phyloP scores from a whole-genome alignment of 345 rosid genomes.

The Passiflora organensis region DNA sequence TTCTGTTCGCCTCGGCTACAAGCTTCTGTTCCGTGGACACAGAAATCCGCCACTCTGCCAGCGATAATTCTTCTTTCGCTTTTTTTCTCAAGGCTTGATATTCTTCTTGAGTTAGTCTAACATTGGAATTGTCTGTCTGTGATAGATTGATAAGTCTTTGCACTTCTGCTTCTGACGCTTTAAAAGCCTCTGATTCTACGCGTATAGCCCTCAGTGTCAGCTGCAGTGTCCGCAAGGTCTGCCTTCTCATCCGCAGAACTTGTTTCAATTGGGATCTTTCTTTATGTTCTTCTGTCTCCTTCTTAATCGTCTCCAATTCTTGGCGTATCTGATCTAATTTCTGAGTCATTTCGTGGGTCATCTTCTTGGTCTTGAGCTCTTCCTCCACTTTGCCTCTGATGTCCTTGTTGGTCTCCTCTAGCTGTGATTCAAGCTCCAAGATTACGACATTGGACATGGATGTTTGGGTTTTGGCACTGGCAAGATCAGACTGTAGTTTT shows the following conservation, averaged over 20 bases:
- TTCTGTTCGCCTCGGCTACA: conserved; percentile 35
- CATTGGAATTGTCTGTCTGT: conserved; percentile 14
- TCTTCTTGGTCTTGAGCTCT: conserved; percentile 23
- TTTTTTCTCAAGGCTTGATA: conserved; percentile 28
- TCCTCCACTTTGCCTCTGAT: conserved; percentile 27
- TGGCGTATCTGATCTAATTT: conserved; percentile 17
- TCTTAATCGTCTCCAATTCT: conserved; percentile 24
- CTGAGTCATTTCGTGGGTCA: conserved; percentile 16
- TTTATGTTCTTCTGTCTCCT: conserved; percentile 21
- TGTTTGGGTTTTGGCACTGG: conserved; percentile 25
- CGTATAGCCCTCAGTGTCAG: conserved; percentile 31
- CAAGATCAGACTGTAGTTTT: conserved; percentile 32
- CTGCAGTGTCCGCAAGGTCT: conserved; percentile 36
- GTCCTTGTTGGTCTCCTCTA: conserved; percentile 17
- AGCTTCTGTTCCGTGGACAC: conserved; percentile 42
- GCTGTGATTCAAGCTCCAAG: conserved; percentile 35
- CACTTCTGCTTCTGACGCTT: conserved; percentile 31
- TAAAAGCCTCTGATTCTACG: conserved; percentile 40
- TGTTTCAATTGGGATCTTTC: conserved; percentile 31
- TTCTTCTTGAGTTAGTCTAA: conserved; percentile 31
- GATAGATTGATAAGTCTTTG: conserved; percentile 13
- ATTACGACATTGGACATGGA: conserved; percentile 27
- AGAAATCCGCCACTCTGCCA: conserved; percentile 40
- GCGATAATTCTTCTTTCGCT: conserved; percentile 40
- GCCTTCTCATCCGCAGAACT: conserved; percentile 35